Percentiles rank a stretch among this genome's conserved stretches.
Conservation (phyloP, 257 asterid genomes). For the Nemophila menziesii region DNA sequence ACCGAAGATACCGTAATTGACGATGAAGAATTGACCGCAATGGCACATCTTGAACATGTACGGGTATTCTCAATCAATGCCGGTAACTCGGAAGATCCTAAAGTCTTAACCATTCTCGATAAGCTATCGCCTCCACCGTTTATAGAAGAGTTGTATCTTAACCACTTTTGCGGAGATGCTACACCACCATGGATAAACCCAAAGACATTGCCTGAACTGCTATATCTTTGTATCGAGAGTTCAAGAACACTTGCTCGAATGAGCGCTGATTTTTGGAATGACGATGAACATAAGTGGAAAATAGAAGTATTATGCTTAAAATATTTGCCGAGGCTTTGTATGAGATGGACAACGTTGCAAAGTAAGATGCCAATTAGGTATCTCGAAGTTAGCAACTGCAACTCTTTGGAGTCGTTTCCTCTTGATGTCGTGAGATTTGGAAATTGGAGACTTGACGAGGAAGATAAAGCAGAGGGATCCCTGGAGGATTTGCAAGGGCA, state of each 20-base stretch:
- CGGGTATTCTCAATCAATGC: constrained; percentile 19
- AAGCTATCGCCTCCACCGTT: constrained; percentile 9
- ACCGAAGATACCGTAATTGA: constrained; percentile 12
- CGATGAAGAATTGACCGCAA: constrained; percentile 8
- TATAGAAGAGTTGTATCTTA: constrained; percentile 13
- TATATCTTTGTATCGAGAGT: constrained; percentile 22
- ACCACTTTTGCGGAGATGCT: constrained; percentile 14
- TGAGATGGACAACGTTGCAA: constrained; percentile 9
- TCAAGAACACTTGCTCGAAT: constrained; percentile 7
- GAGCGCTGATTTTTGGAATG: constrained; percentile 8
- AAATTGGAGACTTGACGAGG: constrained; percentile 10
- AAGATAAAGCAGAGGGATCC: background rate
- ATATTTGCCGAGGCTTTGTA: constrained; percentile 12
- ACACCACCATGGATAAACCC: constrained; percentile 22
- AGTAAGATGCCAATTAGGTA: constrained; percentile 10
- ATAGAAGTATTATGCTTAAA: constrained; percentile 20
- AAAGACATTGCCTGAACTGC: constrained; percentile 14
- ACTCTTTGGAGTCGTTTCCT: constrained; percentile 3
- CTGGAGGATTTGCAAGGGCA: constrained; percentile 1
- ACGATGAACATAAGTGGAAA: constrained; percentile 7
- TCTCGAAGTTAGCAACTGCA: constrained; percentile 18
- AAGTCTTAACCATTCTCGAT: constrained; percentile 8
- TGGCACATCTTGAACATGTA: constrained; percentile 10
- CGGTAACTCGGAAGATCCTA: constrained; percentile 8
- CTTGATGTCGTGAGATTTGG: constrained; percentile 8